phyloP scores from a whole-genome alignment of 192 early-diverging fungal species.

The Piromyces sp. region DNA sequence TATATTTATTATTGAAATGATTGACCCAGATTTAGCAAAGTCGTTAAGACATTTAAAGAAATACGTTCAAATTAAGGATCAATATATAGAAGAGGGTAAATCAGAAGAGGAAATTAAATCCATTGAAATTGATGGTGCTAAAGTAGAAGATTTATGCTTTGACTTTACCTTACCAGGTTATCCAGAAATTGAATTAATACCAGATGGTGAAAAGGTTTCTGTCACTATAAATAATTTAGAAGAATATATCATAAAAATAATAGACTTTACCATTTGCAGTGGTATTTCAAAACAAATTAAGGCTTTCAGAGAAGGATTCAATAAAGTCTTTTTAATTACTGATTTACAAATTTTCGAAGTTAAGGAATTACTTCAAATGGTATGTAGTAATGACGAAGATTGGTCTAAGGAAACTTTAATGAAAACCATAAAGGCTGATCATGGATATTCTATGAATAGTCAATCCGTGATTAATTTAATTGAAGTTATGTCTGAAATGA shows the following conservation, averaged over 20 bases:
- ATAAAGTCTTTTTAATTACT: conserved; percentile 53
- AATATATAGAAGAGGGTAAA: conserved; percentile 28
- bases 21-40: conserved; percentile 47
- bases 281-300: conserved; percentile 52
- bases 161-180: conserved; percentile 80
- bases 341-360: conserved; percentile 51
- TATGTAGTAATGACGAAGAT: conserved; percentile 54
- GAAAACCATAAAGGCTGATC: conserved; percentile 61
- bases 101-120: conserved; percentile 11
- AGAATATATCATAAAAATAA: conserved; percentile 49
- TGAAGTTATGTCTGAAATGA: conserved; percentile 49
- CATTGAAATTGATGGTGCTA: conserved; percentile 29
- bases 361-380: conserved; percentile 49
- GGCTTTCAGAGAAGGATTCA: conserved; percentile 70
- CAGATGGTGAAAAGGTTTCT: conserved; percentile 35
- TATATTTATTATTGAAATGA: conserved; percentile 17
- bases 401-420: conserved; percentile 51
- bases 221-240: conserved; percentile 73
- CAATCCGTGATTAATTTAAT: conserved; percentile 43
- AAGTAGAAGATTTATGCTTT: conserved; percentile 47
- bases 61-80: conserved; percentile 38
- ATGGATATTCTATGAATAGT: conserved; percentile 62
- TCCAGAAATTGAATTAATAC: conserved; percentile 44
- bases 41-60: conserved; percentile 47
- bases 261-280: conserved; percentile 38